A percentile compares a stretch with the other conserved stretches of the same genome.
Evolutionary conservation across 352 stramenopile genomes (phyloP).

Genomic region (Phytophthora pluvialis): DNA sequence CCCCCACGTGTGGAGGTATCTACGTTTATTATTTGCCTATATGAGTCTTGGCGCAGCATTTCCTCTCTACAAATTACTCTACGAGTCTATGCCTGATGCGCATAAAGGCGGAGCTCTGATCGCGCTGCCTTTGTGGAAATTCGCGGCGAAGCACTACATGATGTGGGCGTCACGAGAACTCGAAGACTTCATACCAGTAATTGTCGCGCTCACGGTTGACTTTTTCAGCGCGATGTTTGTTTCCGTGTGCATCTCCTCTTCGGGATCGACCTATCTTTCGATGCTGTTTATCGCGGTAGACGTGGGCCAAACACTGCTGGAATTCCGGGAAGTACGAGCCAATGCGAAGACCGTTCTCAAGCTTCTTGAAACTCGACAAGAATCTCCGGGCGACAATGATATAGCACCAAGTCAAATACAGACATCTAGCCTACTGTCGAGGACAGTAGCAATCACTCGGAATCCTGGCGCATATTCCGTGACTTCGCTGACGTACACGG

Average conservation of each 20-base stretch:
- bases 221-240: conserved; percentile 26
- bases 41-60: background rate
- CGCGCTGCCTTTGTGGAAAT: conserved; percentile 13
- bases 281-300: conserved; percentile 14
- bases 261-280: conserved; percentile 13
- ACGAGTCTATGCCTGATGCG: background rate
- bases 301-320: conserved; percentile 13
- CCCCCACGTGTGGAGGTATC: too few species aligned
- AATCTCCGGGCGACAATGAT: background rate
- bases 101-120: conserved; percentile 5
- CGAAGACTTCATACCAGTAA: conserved; percentile 5
- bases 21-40: too few species aligned
- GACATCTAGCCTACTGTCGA: background rate
- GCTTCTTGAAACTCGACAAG: conserved; percentile 3
- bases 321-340: conserved; percentile 16
- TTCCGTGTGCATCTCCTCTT: conserved; percentile 28
- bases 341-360: conserved; percentile 7
- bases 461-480: conserved; percentile 6
- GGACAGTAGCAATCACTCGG: conserved; percentile 1
- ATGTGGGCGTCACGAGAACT: background rate
- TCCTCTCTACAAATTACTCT: background rate
- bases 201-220: background rate
- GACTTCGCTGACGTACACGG: background rate
- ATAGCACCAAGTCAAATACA: background rate
- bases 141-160: conserved; percentile 7